These are phyloP conservation scores for Hymenoscyphus infarciens DNA, from an alignment of 2,329 filamentous ascomycete species.

Conservation along the genomic window DNA sequence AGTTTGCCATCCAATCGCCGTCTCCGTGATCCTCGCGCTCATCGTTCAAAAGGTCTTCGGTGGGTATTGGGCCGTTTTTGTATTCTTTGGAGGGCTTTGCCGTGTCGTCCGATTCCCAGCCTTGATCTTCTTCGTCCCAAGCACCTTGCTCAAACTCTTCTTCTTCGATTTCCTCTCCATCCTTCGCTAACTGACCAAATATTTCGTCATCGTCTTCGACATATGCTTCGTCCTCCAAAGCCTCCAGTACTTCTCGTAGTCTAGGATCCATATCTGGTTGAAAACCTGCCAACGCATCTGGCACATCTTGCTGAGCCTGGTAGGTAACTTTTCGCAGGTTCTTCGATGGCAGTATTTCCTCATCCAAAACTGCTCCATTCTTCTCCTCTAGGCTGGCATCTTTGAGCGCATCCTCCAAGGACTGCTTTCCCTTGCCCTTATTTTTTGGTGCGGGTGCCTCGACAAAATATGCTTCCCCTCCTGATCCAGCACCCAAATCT, in stretches of 20 bases:
- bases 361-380: conserved; percentile 61
- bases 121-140: conserved; percentile 63
- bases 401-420: conserved; percentile 77
- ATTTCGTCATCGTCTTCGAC: conserved; percentile 82
- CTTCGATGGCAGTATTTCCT: conserved; percentile 74
- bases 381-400: conserved; percentile 54
- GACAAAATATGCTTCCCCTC: conserved; percentile 78
- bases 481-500: conserved; percentile 68
- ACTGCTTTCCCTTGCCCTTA: conserved; percentile 72
- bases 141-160: conserved; percentile 72
- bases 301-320: conserved; percentile 88
- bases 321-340: conserved; percentile 76
- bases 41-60: conserved; percentile 46
- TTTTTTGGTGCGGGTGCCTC: conserved; percentile 61
- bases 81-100: conserved; percentile 66
- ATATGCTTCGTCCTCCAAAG: conserved; percentile 91
- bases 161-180: conserved; percentile 70
- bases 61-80: conserved; percentile 37
- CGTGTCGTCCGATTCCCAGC: conserved; percentile 94
- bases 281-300: conserved; percentile 87
- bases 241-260: conserved; percentile 85
- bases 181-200: conserved; percentile 69
- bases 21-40: conserved; percentile 59
- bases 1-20: conserved; percentile 86
- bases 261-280: conserved; percentile 97